Evolutionary conservation across 2,329 filamentous ascomycete species (phyloP).

Genomic region (Escovopsis sp.): DNA sequence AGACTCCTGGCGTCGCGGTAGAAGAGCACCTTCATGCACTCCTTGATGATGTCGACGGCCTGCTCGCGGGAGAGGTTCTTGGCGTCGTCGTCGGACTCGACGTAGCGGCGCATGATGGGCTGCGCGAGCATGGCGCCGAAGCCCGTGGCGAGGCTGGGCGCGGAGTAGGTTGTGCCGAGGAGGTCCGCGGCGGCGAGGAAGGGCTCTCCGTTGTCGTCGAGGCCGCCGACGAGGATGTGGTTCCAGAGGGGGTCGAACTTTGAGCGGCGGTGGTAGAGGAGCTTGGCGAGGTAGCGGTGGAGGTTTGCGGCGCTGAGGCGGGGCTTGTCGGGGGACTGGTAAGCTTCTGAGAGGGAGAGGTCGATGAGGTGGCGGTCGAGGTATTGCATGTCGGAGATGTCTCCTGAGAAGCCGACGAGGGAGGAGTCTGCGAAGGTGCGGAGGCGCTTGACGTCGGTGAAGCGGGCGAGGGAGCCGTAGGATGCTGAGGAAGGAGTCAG

Average conservation of each 20-base stretch:
- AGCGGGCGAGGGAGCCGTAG: slow-evolving; percentile 91
- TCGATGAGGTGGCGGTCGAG: slow-evolving; percentile 76
- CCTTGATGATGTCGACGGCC: slow-evolving; percentile 67
- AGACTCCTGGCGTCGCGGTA: slow-evolving; percentile 91
- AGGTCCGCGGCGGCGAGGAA: slow-evolving; percentile 89
- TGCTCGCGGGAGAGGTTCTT: slow-evolving; percentile 58
- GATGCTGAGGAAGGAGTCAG: slow-evolving; percentile 47
- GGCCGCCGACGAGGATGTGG: slow-evolving; percentile 76
- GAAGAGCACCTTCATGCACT: slow-evolving; percentile 97
- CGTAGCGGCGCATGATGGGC: slow-evolving; percentile 72
- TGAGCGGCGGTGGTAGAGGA: slow-evolving; percentile 87
- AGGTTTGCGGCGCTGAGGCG: slow-evolving; percentile 81
- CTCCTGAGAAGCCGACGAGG: slow-evolving; percentile 86
- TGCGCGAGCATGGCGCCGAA: slow-evolving; percentile 88
- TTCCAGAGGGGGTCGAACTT: slow-evolving; percentile 99
- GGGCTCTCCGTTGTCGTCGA: slow-evolving; percentile 65
- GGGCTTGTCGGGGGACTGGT: slow-evolving; percentile 34
- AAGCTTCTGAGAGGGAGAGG: slow-evolving; percentile 80
- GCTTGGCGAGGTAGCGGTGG: slow-evolving; percentile 90
- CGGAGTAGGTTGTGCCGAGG: slow-evolving; percentile 79
- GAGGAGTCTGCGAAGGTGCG: slow-evolving; percentile 73
- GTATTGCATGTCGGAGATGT: slow-evolving; percentile 99
- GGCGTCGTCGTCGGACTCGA: slow-evolving; percentile 64
- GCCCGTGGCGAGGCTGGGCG: slow-evolving; percentile 81
- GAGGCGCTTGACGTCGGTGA: slow-evolving; percentile 92